Percentiles rank a stretch among this genome's conserved stretches.
These are phyloP conservation scores for Tulasnella sp. DNA, from an alignment of 768 basidiomycete genomes.

Conservation along the genomic window DNA sequence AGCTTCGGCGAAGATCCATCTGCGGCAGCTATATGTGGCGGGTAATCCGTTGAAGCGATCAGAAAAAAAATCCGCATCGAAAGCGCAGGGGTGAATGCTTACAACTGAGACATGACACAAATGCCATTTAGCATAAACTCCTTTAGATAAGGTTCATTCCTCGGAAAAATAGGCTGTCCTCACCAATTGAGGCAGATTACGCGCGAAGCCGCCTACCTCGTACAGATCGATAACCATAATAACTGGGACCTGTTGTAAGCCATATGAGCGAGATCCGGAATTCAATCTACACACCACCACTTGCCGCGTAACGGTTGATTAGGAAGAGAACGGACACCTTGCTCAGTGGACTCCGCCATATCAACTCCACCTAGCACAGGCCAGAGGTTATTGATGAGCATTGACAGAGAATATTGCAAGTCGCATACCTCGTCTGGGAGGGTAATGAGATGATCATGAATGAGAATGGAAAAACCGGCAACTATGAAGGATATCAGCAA, in stretches of 20 bases:
- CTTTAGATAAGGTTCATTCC: too few species aligned
- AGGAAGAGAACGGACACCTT: not conserved
- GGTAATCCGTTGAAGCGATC: too few species aligned
- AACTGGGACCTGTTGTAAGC: not conserved
- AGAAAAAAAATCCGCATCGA: too few species aligned
- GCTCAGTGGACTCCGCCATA: not conserved
- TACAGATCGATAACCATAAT: not conserved
- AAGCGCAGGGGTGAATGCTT: not conserved
- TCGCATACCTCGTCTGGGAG: not conserved
- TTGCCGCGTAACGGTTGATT: not conserved
- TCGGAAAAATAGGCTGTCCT: not conserved
- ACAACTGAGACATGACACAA: too few species aligned
- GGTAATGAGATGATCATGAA: conserved; percentile 1
- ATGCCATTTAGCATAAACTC: too few species aligned
- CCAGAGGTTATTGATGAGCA: too few species aligned
- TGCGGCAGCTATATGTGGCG: not conserved
- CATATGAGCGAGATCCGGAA: not conserved
- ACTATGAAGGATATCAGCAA: not conserved
- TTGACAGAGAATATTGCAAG: too few species aligned
- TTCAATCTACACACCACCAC: not conserved
- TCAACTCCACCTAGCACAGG: not conserved
- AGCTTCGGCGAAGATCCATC: not conserved
- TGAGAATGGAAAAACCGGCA: not conserved
- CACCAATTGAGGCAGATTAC: not conserved
- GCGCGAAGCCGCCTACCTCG: not conserved